Base-by-base conservation (phyloP, 2,329 filamentous ascomycete species). In the Aspergillus ochraceus region DNA sequence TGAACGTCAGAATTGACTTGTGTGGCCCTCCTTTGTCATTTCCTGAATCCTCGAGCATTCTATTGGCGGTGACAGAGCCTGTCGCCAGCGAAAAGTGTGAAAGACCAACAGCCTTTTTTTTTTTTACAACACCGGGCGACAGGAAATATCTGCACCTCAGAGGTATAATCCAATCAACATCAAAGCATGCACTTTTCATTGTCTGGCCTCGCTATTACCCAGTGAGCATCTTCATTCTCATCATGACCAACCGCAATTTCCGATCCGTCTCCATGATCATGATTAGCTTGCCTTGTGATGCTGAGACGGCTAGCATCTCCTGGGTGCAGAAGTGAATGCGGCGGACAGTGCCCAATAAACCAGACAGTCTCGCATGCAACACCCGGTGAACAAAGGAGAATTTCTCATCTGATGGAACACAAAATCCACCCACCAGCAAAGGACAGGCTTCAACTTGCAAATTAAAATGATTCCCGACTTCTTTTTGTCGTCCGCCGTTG, bases 261-360 rank as follows among this genome's bases (percentile, higher is more conserved):
- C 65, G 62, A 60, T 74, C 70, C 6, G 69, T 74, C 53, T 73
- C 72, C 60, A 67, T 68, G 22, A 73, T 71, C 71, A 75, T 71
- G 4, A 66, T 55, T 42, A 71, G 36, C 29, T 66, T 64, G 10
- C 70, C 71, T 2, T 59, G 55, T 3, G 69, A 66, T 3, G 65
- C 61, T 0, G 66, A 64, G 2, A 58, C 55, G 2, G 63, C 52
- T 29, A 69, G 47, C 24, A 66, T 58, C 39, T 71, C 65, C 51
- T 72, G 69, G 50, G 66, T 68, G 45, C 66, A 71, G 4, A 60
- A 51, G 12, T 65, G 63, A 46, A 75, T 73, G 0, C 66, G 66
- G 9, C 68, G 66, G 32, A 74, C 64, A 1, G 64, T 68, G 19
- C 63, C 53, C 17, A 71, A 59, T 57, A 75, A 57, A n/a, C 65